Evolutionary conservation across 1,284 basidiomycete genomes (phyloP), one percentile per base, ranked within the genome.

Genomic region (Melampsora americana): DNA sequence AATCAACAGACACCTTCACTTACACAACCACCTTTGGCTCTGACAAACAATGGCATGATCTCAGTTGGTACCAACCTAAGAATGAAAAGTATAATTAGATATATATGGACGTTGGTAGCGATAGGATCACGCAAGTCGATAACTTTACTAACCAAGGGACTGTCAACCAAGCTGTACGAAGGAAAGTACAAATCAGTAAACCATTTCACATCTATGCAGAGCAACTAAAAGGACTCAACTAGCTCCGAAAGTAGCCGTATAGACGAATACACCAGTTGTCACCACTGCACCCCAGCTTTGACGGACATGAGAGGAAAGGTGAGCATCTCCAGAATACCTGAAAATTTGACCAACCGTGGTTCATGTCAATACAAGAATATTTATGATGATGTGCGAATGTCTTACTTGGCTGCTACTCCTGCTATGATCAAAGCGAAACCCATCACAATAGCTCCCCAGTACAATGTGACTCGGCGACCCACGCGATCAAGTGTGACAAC

Each of bases 401-500:
- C 20, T 14, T 28, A 75, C 72, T 50, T 75, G 39, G 72, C 72
- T 11, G 48, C 72, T 20, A 79, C 80, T 11, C 81, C 80, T 61
- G 78, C 77, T 26, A 80, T 50, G 69, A 82, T 78, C 76, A 82
- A 77, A 46, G 78, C 74, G 67, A 79, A 77, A 0, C 79, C 81
- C 72, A 79, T 79, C 14, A 79, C 76, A 48, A 79, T 64, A 1
- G 80, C 77, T 16, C 80, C 80, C 79, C 79, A 68, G 42, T 75
- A 74, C 14, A 78, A 28, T 44, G 77, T 78, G 20, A 61, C 32
- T n/a, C 64, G 32, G 42, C 82, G 78, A 5, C 82, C 82, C 46
- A 82, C 76, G 9, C 81, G 79, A 68, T 83, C 82, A n/a, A 83
- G 77, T 6, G 81, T 82, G 69, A 82, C 80, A 6, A 82, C 80